Base-by-base conservation (phyloP, 176 grass and related monocot species). In the Phragmites australis region DNA sequence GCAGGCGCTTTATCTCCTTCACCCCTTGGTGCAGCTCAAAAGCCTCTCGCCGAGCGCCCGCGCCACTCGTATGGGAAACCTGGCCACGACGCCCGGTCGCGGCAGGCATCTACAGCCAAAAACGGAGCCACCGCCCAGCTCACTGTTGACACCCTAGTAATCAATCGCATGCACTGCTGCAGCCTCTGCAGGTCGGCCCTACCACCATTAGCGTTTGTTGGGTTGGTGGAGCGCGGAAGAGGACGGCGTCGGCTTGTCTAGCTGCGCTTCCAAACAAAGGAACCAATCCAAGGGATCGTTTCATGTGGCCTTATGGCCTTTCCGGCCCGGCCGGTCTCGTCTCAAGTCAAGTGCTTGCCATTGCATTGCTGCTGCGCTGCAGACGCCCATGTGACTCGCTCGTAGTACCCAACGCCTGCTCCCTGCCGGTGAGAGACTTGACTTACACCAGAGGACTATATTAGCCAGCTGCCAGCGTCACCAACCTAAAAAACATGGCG, bases 251-350 rank as follows among this genome's bases (percentile, higher is more conserved):
- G 41, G 41, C 1, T 3, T 9, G 10, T 17, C 16, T 63, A 5
- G 53, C 55, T 72, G 68, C 31, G 45, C 69, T 63, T 65, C 31
- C 22, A 64, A 72, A 40, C 56, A 9, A 82, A 82, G 80, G 67
- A 72, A 42, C 72, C 22, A 9, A 29, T 40, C 64, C 39, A 44
- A 15, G 21, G 22, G 34, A 37, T 42, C 72, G 14, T 9, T 1
- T 56, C 71, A 42, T 57, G 51, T 57, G 51, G 51, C 31, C 70
- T 55, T 40, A 16, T 74, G 50, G 55, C 70, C 31, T 55, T 37
- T n/a, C 65, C 37, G 4, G 26, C 6, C 44, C 43, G 22, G 41
- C 15, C 64, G 37, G 62, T 52, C 47, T 31, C 30, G 70, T 6
- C 48, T 53, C 47, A 3, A 13, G 30, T 16, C 71, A 45, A 40